phyloP scores from a whole-genome alignment of 805 yeast genomes.

The Kuraishia ogatae region DNA sequence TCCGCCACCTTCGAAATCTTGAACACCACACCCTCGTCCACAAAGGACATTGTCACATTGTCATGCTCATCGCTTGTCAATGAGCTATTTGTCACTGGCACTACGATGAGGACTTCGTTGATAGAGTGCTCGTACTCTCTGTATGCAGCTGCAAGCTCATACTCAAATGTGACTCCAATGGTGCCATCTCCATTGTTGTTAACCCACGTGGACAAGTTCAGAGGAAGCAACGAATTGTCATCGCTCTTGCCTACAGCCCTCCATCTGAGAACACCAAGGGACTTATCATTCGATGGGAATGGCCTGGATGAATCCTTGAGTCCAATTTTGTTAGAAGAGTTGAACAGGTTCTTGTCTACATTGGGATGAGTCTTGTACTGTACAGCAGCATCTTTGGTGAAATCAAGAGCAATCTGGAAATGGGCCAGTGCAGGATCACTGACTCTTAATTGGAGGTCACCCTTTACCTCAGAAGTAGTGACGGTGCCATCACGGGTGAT shows the following conservation, averaged over 20 bases:
- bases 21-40: slow-evolving; percentile 67
- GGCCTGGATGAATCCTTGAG: slow-evolving; percentile 71
- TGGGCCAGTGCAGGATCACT: slow-evolving; percentile 66
- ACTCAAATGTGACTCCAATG: slow-evolving; percentile 79
- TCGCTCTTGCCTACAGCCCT: slow-evolving; percentile 67
- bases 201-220: slow-evolving; percentile 81
- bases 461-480: slow-evolving; percentile 68
- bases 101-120: slow-evolving; percentile 43
- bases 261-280: slow-evolving; percentile 91
- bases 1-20: slow-evolving; percentile 42
- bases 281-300: slow-evolving; percentile 88
- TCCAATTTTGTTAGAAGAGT: slow-evolving; percentile 47
- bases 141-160: slow-evolving; percentile 52
- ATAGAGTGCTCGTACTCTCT: slow-evolving; percentile 31
- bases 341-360: slow-evolving; percentile 73
- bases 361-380: slow-evolving; percentile 95
- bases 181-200: slow-evolving; percentile 47
- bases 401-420: slow-evolving; percentile 51
- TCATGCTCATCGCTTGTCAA: slow-evolving; percentile 44
- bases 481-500: slow-evolving; percentile 79
- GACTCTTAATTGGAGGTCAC: slow-evolving; percentile 83
- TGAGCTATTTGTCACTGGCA: slow-evolving; percentile 58
- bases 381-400: slow-evolving; percentile 37
- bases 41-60: slow-evolving; percentile 46
- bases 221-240: slow-evolving; percentile 49